Percentiles rank a stretch among this genome's conserved stretches.
These are phyloP conservation scores for Fomitopsis palustris DNA, from an alignment of 1,284 basidiomycete species.

Conservation along the genomic window DNA sequence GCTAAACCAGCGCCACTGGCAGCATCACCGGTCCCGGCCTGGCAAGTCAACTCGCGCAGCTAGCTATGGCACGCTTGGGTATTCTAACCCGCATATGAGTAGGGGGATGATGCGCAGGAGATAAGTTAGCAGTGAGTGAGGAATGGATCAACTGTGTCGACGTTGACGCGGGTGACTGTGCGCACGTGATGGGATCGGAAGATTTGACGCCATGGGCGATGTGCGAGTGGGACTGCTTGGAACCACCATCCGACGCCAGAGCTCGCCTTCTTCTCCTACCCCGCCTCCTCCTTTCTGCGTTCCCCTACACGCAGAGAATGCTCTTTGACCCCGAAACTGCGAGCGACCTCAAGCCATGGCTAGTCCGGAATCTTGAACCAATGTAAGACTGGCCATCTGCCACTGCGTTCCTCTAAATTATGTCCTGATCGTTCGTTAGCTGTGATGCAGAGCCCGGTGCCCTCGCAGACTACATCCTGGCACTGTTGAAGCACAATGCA, in stretches of 20 bases:
- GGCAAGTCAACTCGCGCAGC: too few relatives aligned
- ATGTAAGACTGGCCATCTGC: conserved; percentile 51
- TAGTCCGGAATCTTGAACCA: conserved; percentile 80
- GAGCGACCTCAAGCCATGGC: conserved; percentile 76
- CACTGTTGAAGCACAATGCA: conserved; percentile 89
- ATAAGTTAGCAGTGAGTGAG: too few relatives aligned
- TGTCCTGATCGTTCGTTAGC: conserved; percentile 41
- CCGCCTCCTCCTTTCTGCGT: conserved; percentile 2
- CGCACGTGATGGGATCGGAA: conserved; percentile 6
- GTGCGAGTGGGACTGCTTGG: conserved; percentile 6
- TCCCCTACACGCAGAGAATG: conserved; percentile 38
- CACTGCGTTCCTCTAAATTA: not conserved
- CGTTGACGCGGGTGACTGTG: not conserved
- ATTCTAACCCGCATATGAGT: too few relatives aligned
- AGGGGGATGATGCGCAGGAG: too few relatives aligned
- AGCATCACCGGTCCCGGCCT: too few relatives aligned
- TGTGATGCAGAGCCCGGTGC: conserved; percentile 96
- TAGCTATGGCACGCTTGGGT: too few relatives aligned
- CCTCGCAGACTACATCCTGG: conserved; percentile 91
- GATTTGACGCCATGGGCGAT: conserved; percentile 18
- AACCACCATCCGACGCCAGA: conserved; percentile 11
- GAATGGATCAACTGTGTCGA: too few relatives aligned
- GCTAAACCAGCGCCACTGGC: too few relatives aligned
- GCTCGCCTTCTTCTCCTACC: conserved; percentile 6
- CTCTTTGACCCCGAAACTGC: conserved; percentile 60